These are phyloP conservation scores for Ganoderma sinense DNA, from an alignment of 1,284 basidiomycete genomes.

Conservation along the genomic window DNA sequence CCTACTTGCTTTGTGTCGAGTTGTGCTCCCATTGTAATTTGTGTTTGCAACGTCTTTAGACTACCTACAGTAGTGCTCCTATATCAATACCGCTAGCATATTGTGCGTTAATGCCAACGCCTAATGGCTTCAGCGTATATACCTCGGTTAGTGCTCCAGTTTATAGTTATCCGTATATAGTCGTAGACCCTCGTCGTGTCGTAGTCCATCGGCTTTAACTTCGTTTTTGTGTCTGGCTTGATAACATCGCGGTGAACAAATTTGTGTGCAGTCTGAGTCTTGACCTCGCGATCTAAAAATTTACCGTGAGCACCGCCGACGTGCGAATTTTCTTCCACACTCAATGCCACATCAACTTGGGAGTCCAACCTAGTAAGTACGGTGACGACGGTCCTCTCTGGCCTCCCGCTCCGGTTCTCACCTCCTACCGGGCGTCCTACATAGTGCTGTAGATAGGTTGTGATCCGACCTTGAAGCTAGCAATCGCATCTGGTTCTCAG, in stretches of 20 bases:
- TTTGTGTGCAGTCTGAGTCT: neutral
- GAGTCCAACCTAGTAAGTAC: too few relatives aligned
- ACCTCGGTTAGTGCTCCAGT: slow-evolving; percentile 6
- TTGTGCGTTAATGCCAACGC: neutral
- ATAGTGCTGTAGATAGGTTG: too few relatives aligned
- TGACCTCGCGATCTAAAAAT: too few relatives aligned
- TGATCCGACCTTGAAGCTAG: too few relatives aligned
- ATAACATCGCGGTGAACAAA: neutral
- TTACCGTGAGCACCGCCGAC: too few relatives aligned
- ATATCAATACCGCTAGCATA: neutral
- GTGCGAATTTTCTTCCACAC: too few relatives aligned
- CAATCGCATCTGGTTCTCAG: too few relatives aligned
- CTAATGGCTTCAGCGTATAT: slow-evolving; percentile 10
- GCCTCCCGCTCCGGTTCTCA: too few relatives aligned
- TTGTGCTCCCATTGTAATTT: neutral
- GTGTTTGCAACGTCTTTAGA: neutral
- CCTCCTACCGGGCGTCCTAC: too few relatives aligned
- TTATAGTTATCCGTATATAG: slow-evolving; percentile 9
- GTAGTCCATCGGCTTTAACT: neutral
- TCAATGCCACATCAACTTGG: too few relatives aligned
- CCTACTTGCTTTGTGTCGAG: neutral
- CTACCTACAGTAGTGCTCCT: neutral
- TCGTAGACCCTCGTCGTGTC: neutral
- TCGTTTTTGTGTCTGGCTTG: neutral
- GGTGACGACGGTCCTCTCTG: too few relatives aligned